Percentiles rank a stretch among this genome's conserved stretches.
phyloP scores from a whole-genome alignment of 2,329 filamentous ascomycete species.

The Trichoderma cornu-damae region DNA sequence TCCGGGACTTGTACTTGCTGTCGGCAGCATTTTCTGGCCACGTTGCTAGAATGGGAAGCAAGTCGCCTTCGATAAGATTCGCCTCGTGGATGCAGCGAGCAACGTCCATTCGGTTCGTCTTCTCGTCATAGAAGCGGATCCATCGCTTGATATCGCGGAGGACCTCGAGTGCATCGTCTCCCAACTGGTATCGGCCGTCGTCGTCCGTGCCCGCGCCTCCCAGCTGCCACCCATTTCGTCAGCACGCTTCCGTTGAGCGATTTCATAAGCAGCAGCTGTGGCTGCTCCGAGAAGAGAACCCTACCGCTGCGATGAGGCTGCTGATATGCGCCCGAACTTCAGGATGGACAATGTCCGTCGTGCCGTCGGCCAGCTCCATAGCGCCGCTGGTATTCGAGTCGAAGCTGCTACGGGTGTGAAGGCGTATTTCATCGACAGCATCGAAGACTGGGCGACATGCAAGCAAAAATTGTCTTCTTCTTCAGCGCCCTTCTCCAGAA shows the following conservation, averaged over 20 bases:
- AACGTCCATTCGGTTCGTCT: constrained; percentile 89
- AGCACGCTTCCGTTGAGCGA: no score
- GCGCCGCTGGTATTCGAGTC: constrained; percentile 14
- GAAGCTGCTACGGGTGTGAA: constrained; percentile 7
- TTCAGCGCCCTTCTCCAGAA: not conserved
- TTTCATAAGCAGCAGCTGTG: not conserved
- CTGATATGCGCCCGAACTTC: constrained; percentile 91
- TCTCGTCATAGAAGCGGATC: constrained; percentile 91
- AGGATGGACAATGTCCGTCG: constrained; percentile 68
- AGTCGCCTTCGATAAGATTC: constrained; percentile 83
- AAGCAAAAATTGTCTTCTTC: not conserved
- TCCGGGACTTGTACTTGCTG: constrained; percentile 69
- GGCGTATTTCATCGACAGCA: not conserved
- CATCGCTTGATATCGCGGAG: constrained; percentile 91
- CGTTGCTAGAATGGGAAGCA: constrained; percentile 79
- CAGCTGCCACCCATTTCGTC: constrained; percentile 52
- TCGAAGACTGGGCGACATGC: not conserved
- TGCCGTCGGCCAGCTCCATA: constrained; percentile 53
- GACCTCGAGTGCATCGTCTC: constrained; percentile 88
- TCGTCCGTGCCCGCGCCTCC: constrained; percentile 77
- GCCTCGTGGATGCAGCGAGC: constrained; percentile 87
- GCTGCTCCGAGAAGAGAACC: constrained; percentile 38
- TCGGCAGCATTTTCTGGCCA: constrained; percentile 71
- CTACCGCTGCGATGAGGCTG: constrained; percentile 86
- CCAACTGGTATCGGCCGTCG: constrained; percentile 77